Conservation (phyloP, 805 yeast species). For the Myxozyma melibiosi region DNA sequence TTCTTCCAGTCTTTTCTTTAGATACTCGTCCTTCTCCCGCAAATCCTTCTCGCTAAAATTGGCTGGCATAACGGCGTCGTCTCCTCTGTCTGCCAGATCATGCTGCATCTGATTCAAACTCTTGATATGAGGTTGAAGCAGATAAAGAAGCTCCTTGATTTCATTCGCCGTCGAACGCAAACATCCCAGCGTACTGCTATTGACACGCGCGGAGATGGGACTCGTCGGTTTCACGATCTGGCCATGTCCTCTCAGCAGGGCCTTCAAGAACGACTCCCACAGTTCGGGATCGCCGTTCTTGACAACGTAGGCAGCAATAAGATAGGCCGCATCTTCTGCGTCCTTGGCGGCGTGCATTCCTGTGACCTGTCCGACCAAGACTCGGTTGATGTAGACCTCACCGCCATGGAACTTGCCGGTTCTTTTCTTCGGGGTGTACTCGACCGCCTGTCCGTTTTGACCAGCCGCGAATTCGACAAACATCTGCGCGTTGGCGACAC, state of each 20-base stretch:
- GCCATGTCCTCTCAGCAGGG: conserved; percentile 16
- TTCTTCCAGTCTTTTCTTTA: not conserved
- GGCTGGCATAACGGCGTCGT: conserved; percentile 4
- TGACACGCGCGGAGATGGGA: conserved; percentile 11
- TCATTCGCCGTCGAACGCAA: conserved; percentile 12
- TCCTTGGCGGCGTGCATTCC: conserved; percentile 18
- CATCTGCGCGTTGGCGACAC: conserved; percentile 21
- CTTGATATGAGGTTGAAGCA: no score
- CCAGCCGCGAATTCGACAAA: conserved; percentile 21
- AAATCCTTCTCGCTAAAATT: not conserved
- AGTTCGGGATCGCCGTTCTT: conserved; percentile 14
- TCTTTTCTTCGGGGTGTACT: not conserved
- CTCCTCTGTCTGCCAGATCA: conserved; percentile 2
- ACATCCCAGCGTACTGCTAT: conserved; percentile 1
- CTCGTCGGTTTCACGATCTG: conserved; percentile 1
- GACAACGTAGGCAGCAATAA: conserved; percentile 24
- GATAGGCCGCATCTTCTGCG: conserved; percentile 16
- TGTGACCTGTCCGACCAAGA: conserved; percentile 18
- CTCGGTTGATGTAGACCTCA: conserved; percentile 12
- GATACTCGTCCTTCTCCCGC: not conserved
- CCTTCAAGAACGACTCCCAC: conserved; percentile 16
- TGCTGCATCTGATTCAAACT: no score
- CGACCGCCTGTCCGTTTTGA: conserved; percentile 1
- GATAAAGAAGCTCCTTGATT: conserved; percentile 1
- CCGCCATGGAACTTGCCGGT: not conserved